These are phyloP conservation scores for Arabidopsis suecica DNA, from an alignment of 345 rosid species.

Conservation along the genomic window DNA sequence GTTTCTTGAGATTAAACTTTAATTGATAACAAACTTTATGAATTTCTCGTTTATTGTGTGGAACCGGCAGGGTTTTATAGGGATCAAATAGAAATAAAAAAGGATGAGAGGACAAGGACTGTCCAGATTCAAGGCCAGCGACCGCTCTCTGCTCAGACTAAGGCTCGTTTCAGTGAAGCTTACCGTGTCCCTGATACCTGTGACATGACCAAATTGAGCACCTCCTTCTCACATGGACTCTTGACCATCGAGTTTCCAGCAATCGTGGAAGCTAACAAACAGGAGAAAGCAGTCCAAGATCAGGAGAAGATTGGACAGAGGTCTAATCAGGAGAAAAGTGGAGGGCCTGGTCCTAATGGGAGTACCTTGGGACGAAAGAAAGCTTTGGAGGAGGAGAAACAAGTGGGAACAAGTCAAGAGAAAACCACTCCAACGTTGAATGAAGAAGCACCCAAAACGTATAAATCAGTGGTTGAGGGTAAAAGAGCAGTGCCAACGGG, in stretches of 20 bases:
- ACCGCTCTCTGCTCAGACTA: constrained; percentile 44
- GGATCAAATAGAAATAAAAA: constrained; percentile 44
- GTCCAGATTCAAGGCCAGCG: constrained; percentile 44
- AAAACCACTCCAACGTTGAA: constrained; percentile 18
- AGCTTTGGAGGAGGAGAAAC: constrained; percentile 12
- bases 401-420: constrained; percentile 31
- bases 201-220: constrained; percentile 31
- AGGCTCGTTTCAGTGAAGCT: constrained; percentile 44
- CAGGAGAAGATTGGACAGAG: constrained; percentile 29
- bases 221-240: constrained; percentile 42
- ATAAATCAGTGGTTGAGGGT: constrained; percentile 46
- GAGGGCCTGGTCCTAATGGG: background rate
- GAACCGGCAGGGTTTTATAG: constrained; percentile 38
- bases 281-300: constrained; percentile 14
- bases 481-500: constrained; percentile 6
- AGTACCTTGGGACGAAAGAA: constrained; percentile 30
- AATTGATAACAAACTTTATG: background rate
- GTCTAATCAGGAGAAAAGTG: constrained; percentile 13
- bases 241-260: constrained; percentile 37
- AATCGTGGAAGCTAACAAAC: constrained; percentile 20
- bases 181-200: constrained; percentile 43
- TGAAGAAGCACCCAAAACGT: constrained; percentile 36
- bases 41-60: background rate
- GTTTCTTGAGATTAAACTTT: constrained; percentile 4
- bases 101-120: constrained; percentile 33